A percentile compares a stretch with the other conserved stretches of the same genome.
Evolutionary conservation across 495 filamentous ascomycete species (phyloP).

Genomic region (Talaromyces ruber): DNA sequence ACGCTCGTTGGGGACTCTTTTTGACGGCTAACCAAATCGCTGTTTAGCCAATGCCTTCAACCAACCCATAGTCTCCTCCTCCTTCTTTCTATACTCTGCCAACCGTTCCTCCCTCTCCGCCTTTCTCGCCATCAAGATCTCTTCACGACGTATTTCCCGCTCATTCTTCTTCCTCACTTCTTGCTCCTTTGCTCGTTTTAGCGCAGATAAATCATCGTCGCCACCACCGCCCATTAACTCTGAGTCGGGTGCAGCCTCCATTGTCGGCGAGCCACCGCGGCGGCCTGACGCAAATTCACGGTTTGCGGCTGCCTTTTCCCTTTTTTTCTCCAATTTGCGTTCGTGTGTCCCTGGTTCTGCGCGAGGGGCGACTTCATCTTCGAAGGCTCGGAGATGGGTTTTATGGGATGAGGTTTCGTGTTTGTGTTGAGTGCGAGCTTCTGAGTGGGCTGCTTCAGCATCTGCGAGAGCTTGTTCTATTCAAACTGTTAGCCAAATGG

Average conservation of each 20-base stretch:
- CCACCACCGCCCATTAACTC: slow-evolving; percentile 32
- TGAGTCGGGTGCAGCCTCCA: slow-evolving; percentile 30
- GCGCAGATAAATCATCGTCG: slow-evolving; percentile 27
- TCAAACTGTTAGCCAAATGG: background rate
- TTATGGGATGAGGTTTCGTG: slow-evolving; percentile 39
- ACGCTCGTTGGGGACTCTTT: background rate
- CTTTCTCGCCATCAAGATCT: slow-evolving; percentile 29
- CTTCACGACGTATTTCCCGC: slow-evolving; percentile 31
- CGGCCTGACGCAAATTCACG: slow-evolving; percentile 34
- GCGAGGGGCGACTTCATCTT: slow-evolving; percentile 74
- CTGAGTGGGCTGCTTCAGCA: slow-evolving; percentile 36
- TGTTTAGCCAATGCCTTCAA: slow-evolving; percentile 36
- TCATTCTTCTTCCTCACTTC: slow-evolving; percentile 37
- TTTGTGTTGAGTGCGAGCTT: slow-evolving; percentile 51
- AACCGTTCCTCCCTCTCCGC: slow-evolving; percentile 36
- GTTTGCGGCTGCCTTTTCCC: slow-evolving; percentile 42
- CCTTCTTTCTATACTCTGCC: slow-evolving; percentile 34
- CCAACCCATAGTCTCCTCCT: slow-evolving; percentile 37
- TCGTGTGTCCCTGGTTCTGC: slow-evolving; percentile 81
- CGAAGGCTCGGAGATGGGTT: slow-evolving; percentile 20
- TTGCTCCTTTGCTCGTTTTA: slow-evolving; percentile 32
- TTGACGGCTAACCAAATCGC: slow-evolving; percentile 24
- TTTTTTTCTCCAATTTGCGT: slow-evolving; percentile 77
- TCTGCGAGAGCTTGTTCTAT: slow-evolving; percentile 50
- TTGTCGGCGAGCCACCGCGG: slow-evolving; percentile 27